phyloP scores from a whole-genome alignment of 768 basidiomycete genomes.

The Mycena indigotica region DNA sequence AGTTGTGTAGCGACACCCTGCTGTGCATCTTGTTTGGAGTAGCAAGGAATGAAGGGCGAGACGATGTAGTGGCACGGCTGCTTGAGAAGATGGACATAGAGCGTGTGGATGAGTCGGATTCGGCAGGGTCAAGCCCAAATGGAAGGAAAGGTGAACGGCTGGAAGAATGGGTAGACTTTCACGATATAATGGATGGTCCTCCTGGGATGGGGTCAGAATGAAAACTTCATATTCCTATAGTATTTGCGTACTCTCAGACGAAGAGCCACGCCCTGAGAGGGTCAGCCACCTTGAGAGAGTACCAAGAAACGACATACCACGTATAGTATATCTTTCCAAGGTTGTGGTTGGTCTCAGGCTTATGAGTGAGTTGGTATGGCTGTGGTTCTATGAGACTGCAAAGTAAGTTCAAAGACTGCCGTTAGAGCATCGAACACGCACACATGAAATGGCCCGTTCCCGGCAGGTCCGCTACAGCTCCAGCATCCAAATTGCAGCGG shows the following conservation, averaged over 20 bases:
- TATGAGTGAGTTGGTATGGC: too few species aligned
- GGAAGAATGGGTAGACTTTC: background rate
- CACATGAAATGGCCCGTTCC: too few species aligned
- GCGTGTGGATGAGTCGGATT: background rate
- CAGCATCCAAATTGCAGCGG: too few species aligned
- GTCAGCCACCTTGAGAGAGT: too few species aligned
- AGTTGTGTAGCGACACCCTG: background rate
- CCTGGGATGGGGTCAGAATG: background rate
- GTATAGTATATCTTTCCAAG: too few species aligned
- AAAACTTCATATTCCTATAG: background rate
- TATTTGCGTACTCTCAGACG: background rate
- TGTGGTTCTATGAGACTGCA: too few species aligned
- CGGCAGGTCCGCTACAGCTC: too few species aligned
- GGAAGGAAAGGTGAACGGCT: background rate
- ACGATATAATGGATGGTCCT: background rate
- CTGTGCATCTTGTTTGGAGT: background rate
- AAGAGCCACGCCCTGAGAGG: too few species aligned
- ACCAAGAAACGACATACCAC: too few species aligned
- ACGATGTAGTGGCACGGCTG: slow-evolving; percentile 13
- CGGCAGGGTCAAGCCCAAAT: background rate
- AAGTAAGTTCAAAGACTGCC: too few species aligned
- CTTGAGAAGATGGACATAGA: slow-evolving; percentile 25
- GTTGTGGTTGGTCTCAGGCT: too few species aligned
- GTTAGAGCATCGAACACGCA: too few species aligned
- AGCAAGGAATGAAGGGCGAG: background rate